These are phyloP conservation scores for Purpureocillium takamizusanense DNA, from an alignment of 2,329 filamentous ascomycete genomes.

Conservation along the genomic window DNA sequence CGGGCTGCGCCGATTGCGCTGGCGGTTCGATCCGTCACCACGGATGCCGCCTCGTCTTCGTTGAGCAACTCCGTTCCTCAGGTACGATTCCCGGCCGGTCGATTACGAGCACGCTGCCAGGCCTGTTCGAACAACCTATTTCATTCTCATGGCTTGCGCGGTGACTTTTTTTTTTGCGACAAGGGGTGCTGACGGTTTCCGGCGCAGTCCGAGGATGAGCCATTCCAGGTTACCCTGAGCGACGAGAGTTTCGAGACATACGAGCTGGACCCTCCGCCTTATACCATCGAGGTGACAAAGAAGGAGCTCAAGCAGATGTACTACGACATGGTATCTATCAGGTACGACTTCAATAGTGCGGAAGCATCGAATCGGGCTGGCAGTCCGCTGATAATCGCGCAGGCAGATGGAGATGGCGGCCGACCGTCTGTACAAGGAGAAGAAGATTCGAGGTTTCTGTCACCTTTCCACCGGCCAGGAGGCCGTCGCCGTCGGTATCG, in stretches of 20 bases:
- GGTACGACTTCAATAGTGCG: constrained; percentile 47
- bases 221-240: constrained; percentile 84
- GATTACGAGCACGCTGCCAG: background rate
- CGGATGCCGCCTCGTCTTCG: constrained; percentile 86
- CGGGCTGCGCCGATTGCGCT: constrained; percentile 31
- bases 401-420: constrained; percentile 99
- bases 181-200: constrained; percentile 9
- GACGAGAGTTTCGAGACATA: constrained; percentile 99
- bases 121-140: no score
- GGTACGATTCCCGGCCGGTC: constrained; percentile 23
- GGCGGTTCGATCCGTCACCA: constrained; percentile 74
- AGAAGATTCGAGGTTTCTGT: constrained; percentile 99
- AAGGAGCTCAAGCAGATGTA: constrained; percentile 99
- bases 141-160: no score
- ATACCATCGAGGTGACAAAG: constrained; percentile 91
- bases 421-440: constrained; percentile 99
- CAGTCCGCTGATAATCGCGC: constrained; percentile 21
- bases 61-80: constrained; percentile 63
- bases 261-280: constrained; percentile 91
- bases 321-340: constrained; percentile 88
- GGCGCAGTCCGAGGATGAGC: constrained; percentile 79
- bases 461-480: constrained; percentile 97
- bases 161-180: no score
- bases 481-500: constrained; percentile 93
- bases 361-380: no score